A percentile compares a stretch with the other conserved stretches of the same genome.
Conservation (phyloP, 768 basidiomycete species). For the Boletus sp. region DNA sequence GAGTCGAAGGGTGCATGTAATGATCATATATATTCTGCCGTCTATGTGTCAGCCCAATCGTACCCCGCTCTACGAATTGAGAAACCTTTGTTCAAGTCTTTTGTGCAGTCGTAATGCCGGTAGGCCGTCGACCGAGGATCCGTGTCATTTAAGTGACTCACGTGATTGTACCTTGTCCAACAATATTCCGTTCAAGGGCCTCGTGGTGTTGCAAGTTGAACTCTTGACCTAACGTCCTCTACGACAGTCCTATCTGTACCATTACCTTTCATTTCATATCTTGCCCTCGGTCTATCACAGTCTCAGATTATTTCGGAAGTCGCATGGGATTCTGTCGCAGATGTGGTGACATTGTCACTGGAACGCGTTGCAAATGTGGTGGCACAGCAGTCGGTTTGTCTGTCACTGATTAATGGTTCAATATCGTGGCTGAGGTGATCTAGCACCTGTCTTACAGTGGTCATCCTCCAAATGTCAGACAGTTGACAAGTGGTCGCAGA, state of each 20-base stretch:
- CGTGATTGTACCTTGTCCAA: slow-evolving; percentile 16
- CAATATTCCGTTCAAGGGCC: slow-evolving; percentile 1
- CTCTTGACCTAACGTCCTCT: slow-evolving; percentile 3
- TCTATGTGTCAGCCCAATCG: neutral
- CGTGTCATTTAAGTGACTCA: slow-evolving; percentile 1
- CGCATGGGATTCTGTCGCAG: slow-evolving; percentile 82
- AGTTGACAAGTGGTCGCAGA: slow-evolving; percentile 78
- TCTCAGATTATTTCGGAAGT: neutral
- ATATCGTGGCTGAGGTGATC: slow-evolving; percentile 15
- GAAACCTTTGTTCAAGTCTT: neutral
- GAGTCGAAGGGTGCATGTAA: neutral
- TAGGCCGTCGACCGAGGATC: too few species aligned
- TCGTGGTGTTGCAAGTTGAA: slow-evolving; percentile 11
- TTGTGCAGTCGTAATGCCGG: neutral
- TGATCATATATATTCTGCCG: neutral
- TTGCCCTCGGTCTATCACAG: neutral
- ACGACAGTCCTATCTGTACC: neutral
- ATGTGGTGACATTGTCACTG: slow-evolving; percentile 79
- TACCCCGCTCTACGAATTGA: neutral
- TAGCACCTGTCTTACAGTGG: slow-evolving; percentile 74
- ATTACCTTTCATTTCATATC: neutral
- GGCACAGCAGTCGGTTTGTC: slow-evolving; percentile 74
- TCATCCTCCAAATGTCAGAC: slow-evolving; percentile 38
- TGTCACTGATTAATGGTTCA: slow-evolving; percentile 2
- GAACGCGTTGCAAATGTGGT: slow-evolving; percentile 75